Conservation (phyloP, 1,139 yeast species). For the Trichomonascaceae sp. region DNA sequence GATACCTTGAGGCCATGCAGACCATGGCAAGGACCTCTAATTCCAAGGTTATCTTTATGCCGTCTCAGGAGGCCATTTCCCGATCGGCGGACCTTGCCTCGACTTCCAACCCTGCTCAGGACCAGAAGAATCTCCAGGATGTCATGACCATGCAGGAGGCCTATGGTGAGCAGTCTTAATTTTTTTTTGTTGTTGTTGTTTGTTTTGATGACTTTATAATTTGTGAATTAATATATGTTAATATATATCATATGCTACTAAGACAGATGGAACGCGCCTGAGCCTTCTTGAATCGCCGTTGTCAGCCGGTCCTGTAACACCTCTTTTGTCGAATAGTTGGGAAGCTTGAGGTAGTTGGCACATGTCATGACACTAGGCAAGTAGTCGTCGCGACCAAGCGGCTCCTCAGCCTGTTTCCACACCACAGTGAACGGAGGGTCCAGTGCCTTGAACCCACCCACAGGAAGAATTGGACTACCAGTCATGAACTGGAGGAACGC, state of each 20-base stretch:
- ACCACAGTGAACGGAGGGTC: constrained; percentile 83
- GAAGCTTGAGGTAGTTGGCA: constrained; percentile 85
- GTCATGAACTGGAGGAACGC: constrained; percentile 77
- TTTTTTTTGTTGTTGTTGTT: too few species aligned
- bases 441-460: constrained; percentile 83
- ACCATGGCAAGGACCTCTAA: constrained; percentile 52
- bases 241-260: too few species aligned
- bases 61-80: constrained; percentile 30
- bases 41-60: constrained; percentile 65
- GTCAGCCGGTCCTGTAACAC: constrained; percentile 44
- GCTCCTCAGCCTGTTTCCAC: constrained; percentile 52
- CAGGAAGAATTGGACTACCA: constrained; percentile 85
- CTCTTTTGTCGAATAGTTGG: constrained; percentile 56
- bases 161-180: too few species aligned
- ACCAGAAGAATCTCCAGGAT: too few species aligned
- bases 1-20: constrained; percentile 73
- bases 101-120: too few species aligned
- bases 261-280: constrained; percentile 76
- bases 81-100: background rate
- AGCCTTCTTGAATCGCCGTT: constrained; percentile 78
- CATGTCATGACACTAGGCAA: constrained; percentile 98
- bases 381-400: constrained; percentile 58
- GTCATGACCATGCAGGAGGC: too few species aligned
- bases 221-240: too few species aligned
- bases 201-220: too few species aligned